These are phyloP conservation scores for Coemansia sp. DNA, from an alignment of 192 early-diverging fungal species.

Conservation along the genomic window DNA sequence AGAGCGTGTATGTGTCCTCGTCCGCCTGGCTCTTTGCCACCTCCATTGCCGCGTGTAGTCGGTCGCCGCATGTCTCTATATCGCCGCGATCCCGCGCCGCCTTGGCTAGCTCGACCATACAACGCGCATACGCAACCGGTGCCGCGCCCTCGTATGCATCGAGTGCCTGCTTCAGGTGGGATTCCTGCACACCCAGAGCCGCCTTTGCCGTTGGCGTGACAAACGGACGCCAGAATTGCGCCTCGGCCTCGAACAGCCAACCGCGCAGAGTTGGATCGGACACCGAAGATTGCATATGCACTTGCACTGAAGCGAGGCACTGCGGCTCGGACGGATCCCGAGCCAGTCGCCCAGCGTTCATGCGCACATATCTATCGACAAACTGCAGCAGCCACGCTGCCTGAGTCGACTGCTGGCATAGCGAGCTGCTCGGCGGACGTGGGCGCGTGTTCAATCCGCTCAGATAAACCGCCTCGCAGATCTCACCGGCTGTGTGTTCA, in stretches of 20 bases:
- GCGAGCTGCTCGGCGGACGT: conserved; percentile 27
- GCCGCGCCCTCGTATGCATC: conserved; percentile 4
- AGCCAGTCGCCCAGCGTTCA: conserved; percentile 30
- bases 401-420: background rate
- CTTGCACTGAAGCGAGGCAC: conserved; percentile 1
- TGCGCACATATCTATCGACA: conserved; percentile 41
- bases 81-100: conserved; percentile 23
- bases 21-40: conserved; percentile 3
- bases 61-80: background rate
- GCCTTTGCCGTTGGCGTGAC: background rate
- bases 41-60: conserved; percentile 24
- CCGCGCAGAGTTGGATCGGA: background rate
- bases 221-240: conserved; percentile 25
- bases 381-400: conserved; percentile 21
- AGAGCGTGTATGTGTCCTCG: conserved; percentile 12
- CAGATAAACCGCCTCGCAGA: background rate
- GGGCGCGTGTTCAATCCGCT: background rate
- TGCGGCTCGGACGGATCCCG: conserved; percentile 9
- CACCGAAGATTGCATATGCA: background rate
- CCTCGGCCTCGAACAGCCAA: conserved; percentile 45
- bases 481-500: background rate
- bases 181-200: conserved; percentile 1
- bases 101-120: conserved; percentile 31
- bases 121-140: conserved; percentile 23
- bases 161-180: conserved; percentile 11